phyloP scores from a whole-genome alignment of 2,329 filamentous ascomycete species.

The Lachnellula subtilissima region DNA sequence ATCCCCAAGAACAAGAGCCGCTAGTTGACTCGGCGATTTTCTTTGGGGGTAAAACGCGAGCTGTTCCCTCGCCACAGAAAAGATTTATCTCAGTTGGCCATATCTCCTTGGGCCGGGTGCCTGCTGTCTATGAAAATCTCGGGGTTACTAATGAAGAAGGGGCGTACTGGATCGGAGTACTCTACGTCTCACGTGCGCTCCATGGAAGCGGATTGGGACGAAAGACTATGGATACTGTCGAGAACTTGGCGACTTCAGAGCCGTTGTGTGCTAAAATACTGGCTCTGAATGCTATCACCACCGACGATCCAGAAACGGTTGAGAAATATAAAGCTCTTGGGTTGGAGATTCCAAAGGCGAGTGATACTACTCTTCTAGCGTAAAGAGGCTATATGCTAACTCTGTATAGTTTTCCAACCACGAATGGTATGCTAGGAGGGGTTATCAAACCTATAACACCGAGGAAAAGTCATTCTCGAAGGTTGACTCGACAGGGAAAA shows the following conservation, averaged over 20 bases:
- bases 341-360: conserved; percentile 11
- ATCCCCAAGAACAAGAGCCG: conserved; percentile 14
- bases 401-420: conserved; percentile 21
- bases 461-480: conserved; percentile 11
- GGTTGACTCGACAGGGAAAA: conserved; percentile 15
- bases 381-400: not conserved
- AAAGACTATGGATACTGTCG: conserved; percentile 21
- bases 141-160: conserved; percentile 9
- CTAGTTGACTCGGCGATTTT: conserved; percentile 19
- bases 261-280: conserved; percentile 22
- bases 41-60: conserved; percentile 16
- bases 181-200: conserved; percentile 25
- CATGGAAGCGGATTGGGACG: conserved; percentile 22
- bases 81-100: conserved; percentile 26
- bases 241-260: conserved; percentile 17
- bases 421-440: conserved; percentile 26
- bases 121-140: conserved; percentile 6
- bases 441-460: conserved; percentile 19
- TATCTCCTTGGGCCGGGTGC: conserved; percentile 18
- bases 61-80: conserved; percentile 7
- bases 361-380: not conserved
- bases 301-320: conserved; percentile 8
- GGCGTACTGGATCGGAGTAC: conserved; percentile 21
- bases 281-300: conserved; percentile 16
- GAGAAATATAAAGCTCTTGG: conserved; percentile 14